Conservation (phyloP, 495 filamentous ascomycete genomes). For the Trypethelium eluteriae region DNA sequence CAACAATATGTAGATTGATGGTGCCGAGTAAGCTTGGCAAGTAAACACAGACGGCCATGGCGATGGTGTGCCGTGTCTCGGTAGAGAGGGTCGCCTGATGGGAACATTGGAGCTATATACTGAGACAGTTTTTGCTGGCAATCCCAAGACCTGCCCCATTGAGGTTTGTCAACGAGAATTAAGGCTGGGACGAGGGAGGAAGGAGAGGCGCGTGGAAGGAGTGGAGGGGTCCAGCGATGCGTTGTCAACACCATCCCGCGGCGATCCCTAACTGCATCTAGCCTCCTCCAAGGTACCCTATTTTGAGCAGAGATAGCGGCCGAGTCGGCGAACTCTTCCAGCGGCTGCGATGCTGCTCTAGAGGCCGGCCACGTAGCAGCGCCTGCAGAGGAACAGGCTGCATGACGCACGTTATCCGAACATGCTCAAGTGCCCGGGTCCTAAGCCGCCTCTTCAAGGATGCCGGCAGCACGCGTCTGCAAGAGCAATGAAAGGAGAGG, state of each 20-base stretch:
- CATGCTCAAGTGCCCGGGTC: neutral
- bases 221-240: neutral
- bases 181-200: neutral
- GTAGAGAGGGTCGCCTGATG: neutral
- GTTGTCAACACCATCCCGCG: conserved; percentile 12
- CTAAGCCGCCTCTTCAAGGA: neutral
- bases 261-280: neutral
- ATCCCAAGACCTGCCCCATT: neutral
- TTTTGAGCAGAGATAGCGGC: neutral
- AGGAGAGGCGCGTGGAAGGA: neutral
- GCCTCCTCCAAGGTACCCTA: neutral
- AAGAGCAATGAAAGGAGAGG: neutral
- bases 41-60: neutral
- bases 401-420: neutral
- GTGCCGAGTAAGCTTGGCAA: neutral
- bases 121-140: neutral
- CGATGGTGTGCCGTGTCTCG: neutral
- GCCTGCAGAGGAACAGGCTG: neutral
- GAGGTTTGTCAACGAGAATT: neutral
- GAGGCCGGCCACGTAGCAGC: too few relatives aligned
- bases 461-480: conserved; percentile 11
- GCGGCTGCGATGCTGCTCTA: neutral
- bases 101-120: neutral
- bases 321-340: neutral
- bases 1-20: neutral